Evolutionary conservation across 768 basidiomycete species (phyloP).

Genomic region (Phanerochaete sordida): DNA sequence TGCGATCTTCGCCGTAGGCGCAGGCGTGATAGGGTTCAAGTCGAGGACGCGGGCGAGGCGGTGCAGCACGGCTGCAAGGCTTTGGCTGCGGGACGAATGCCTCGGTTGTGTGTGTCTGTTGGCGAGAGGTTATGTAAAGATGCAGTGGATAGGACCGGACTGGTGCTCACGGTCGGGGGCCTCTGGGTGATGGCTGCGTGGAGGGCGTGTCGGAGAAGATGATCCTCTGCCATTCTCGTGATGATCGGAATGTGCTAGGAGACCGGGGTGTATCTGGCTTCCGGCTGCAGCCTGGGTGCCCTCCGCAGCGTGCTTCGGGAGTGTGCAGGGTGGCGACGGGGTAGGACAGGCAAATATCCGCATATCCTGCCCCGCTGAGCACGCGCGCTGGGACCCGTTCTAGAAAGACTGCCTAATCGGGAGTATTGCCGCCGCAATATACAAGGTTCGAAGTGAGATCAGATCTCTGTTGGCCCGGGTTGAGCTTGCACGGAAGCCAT

Average conservation of each 20-base stretch:
- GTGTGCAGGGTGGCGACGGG: too few relatives aligned
- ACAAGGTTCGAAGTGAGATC: conserved; percentile 1
- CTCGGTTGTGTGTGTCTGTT: too few relatives aligned
- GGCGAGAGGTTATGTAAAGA: too few relatives aligned
- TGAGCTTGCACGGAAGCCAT: background rate
- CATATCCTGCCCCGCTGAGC: background rate
- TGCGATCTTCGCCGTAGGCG: background rate
- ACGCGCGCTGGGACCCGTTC: background rate
- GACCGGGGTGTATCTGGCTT: too few relatives aligned
- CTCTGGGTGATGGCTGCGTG: background rate
- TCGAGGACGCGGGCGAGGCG: background rate
- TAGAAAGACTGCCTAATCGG: background rate
- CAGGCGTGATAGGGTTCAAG: background rate
- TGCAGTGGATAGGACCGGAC: background rate
- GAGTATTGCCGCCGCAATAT: background rate
- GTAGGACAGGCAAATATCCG: too few relatives aligned
- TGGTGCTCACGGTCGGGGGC: background rate
- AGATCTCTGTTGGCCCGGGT: conserved; percentile 1
- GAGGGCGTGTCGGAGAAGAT: background rate
- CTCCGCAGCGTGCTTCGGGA: too few relatives aligned
- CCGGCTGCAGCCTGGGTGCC: too few relatives aligned
- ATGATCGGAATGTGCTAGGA: too few relatives aligned
- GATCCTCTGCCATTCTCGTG: background rate
- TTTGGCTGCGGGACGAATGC: too few relatives aligned
- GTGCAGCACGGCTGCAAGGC: too few relatives aligned